Conservation (phyloP, 805 yeast genomes). For the Candida michaelii region DNA sequence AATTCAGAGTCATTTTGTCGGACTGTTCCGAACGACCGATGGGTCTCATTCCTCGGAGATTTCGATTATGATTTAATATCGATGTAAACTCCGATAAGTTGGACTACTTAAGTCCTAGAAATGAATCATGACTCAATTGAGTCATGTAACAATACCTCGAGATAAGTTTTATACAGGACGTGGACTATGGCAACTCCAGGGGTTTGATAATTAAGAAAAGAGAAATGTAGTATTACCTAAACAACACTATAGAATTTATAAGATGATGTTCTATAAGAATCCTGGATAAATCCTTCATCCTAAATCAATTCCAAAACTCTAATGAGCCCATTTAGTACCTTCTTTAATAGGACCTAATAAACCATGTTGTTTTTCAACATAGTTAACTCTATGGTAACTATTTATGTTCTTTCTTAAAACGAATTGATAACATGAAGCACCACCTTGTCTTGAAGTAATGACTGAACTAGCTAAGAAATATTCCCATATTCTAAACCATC, state of each 20-base stretch:
- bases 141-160: too few species aligned
- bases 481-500: conserved; percentile 95
- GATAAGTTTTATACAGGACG: too few species aligned
- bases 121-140: too few species aligned
- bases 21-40: conserved; percentile 5
- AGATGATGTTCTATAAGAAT: background rate
- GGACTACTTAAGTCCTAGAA: background rate
- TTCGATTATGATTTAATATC: background rate
- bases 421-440: conserved; percentile 89
- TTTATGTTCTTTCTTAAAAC: conserved; percentile 87
- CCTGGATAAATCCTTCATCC: background rate
- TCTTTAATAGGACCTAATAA: conserved; percentile 56
- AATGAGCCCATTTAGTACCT: conserved; percentile 54
- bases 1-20: conserved; percentile 5
- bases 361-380: conserved; percentile 77
- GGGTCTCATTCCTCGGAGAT: conserved; percentile 2
- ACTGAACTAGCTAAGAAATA: conserved; percentile 81
- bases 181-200: too few species aligned
- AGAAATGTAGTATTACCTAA: too few species aligned
- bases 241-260: too few species aligned
- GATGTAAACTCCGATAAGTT: conserved; percentile 1
- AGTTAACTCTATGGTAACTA: conserved; percentile 78
- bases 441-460: conserved; percentile 87
- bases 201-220: too few species aligned
- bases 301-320: background rate